Evolutionary conservation across 768 basidiomycete species (phyloP), one percentile per base, ranked within the genome.

Genomic region (Crucibulum laeve): DNA sequence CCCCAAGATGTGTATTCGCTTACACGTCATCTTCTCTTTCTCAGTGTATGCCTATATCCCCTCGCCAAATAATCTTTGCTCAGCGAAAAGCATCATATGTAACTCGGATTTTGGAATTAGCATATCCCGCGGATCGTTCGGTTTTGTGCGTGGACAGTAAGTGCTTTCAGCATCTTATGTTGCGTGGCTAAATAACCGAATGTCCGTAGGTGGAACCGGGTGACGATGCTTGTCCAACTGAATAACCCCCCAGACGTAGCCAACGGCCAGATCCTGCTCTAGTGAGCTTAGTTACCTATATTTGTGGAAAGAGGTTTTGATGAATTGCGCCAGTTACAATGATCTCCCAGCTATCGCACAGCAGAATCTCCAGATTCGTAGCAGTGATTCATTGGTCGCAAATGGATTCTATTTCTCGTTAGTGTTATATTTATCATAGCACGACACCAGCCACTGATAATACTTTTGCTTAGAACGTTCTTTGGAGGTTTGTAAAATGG

Each of bases 21-120:
- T 19, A 5, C 22, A 38, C 24, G 36, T 50, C 26, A 23, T 47
- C 34, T 45, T 25, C 25, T 46, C 46, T 30, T 37, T 13, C 33
- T 5, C 53, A 91, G 89, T 85, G 6, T 92, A 91, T 60, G 84
- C 85, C 7, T 92, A 94, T 56, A 78, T 91, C 37, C 83, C 85
- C 3, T 71, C 74, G 1, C 65, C 80, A 4, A 77, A 82, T 55
- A 63, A 66, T 37, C 56, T 91, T 7, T 91, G 87, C 54, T 64
- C 64, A 4, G 62, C 78, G 17, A 57, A 60, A 32, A 63, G 70
- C 34, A 69, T 90, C 39, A 71, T 64, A 22, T 91, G 90, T 65
- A 84, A 88, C 55, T 59, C 70, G 6, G 85, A 85, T 47, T 91
- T 82, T 56, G 90, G 90, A 25, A 78, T 82, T n/a, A 87, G 85